These are phyloP conservation scores for Colletotrichum tropicicola DNA, from an alignment of 2,329 filamentous ascomycete species.

Conservation along the genomic window DNA sequence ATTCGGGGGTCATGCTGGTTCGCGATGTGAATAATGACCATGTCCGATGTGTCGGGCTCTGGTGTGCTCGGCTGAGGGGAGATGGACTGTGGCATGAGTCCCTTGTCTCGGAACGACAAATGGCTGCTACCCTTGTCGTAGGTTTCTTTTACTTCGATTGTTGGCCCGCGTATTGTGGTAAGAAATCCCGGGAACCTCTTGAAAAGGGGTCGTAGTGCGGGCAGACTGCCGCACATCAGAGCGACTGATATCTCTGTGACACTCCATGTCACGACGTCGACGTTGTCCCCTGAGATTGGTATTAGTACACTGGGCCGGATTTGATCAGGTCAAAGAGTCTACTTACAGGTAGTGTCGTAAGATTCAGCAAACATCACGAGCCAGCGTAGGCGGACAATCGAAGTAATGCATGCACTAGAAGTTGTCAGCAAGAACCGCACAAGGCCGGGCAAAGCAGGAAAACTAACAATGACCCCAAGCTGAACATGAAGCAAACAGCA, in stretches of 20 bases:
- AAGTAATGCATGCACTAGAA: constrained; percentile 30
- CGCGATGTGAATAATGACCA: constrained; percentile 12
- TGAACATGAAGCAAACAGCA: constrained; percentile 28
- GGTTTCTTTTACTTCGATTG: background rate
- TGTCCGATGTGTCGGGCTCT: background rate
- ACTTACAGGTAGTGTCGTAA: constrained; percentile 22
- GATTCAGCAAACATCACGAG: constrained; percentile 16
- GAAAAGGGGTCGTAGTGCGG: constrained; percentile 49
- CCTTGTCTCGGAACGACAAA: background rate
- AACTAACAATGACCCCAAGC: constrained; percentile 31
- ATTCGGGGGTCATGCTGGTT: constrained; percentile 1
- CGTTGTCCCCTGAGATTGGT: constrained; percentile 34
- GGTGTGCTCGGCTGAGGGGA: background rate
- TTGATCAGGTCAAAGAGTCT: no score
- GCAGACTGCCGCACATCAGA: constrained; percentile 52
- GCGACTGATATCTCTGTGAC: constrained; percentile 42
- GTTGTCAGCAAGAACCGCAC: background rate
- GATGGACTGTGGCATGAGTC: background rate
- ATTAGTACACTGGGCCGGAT: background rate
- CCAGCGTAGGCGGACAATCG: constrained; percentile 27
- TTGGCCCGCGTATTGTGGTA: constrained; percentile 12
- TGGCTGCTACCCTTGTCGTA: background rate
- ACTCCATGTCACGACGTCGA: constrained; percentile 42
- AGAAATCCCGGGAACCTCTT: constrained; percentile 18
- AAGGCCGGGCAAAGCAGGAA: no score